Evolutionary conservation across 2,329 filamentous ascomycete species (phyloP).

Genomic region (Dactylellina cionopaga): DNA sequence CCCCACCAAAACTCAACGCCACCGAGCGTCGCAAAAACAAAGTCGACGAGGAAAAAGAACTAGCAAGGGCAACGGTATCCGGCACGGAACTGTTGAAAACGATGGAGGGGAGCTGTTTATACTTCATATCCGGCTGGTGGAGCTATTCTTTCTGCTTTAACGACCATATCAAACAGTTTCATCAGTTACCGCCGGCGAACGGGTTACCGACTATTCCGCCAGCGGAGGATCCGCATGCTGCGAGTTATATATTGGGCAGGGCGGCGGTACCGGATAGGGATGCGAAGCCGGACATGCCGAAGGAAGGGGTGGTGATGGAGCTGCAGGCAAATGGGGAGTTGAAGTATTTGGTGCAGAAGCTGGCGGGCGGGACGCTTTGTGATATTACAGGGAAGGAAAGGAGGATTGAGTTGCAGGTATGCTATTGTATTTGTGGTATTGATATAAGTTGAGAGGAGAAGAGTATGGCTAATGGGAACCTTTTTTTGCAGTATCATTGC

Average conservation of each 20-base stretch:
- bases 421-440: background rate
- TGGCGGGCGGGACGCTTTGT: conserved; percentile 82
- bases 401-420: conserved; percentile 79
- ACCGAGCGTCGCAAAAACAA: conserved; percentile 74
- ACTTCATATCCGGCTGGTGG: conserved; percentile 82
- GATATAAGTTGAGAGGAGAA: background rate
- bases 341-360: conserved; percentile 83
- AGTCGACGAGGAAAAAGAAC: conserved; percentile 81
- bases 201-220: conserved; percentile 72
- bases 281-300: conserved; percentile 58
- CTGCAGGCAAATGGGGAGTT: conserved; percentile 84
- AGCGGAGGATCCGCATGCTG: conserved; percentile 77
- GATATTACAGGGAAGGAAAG: conserved; percentile 84
- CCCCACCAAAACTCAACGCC: conserved; percentile 68
- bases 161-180: conserved; percentile 86
- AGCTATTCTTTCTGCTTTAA: conserved; percentile 95
- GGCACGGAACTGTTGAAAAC: conserved; percentile 82
- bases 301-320: conserved; percentile 65
- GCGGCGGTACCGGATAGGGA: conserved; percentile 61
- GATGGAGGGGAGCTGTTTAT: conserved; percentile 79
- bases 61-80: conserved; percentile 77
- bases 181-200: conserved; percentile 77
- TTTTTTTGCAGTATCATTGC: conserved; percentile 69
- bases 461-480: background rate
- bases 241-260: conserved; percentile 79